Conservation (phyloP, 2,329 filamentous ascomycete genomes). For the Ophiocordyceps camponoti-rufipedis region DNA sequence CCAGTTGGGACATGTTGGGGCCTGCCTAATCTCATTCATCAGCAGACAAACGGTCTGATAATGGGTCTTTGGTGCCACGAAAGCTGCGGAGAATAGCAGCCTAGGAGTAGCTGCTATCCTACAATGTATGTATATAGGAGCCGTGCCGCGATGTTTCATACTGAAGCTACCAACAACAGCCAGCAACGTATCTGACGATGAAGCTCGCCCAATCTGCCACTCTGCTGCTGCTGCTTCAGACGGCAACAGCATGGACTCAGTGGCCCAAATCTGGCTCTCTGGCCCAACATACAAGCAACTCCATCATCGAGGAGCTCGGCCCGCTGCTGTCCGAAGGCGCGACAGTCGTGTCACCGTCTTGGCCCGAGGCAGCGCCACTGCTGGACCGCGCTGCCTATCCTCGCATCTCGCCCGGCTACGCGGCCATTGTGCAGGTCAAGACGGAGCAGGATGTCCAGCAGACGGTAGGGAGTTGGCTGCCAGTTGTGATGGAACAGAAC, state of each 20-base stretch:
- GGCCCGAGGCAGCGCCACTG: not conserved
- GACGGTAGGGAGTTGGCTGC: not conserved
- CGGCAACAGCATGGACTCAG: not conserved
- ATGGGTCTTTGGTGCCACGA: too few species aligned
- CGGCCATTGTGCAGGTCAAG: not conserved
- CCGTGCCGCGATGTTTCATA: too few species aligned
- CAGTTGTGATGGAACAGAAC: not conserved
- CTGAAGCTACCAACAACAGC: too few species aligned
- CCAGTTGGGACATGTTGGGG: too few species aligned
- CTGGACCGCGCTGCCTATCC: not conserved
- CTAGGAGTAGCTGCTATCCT: too few species aligned
- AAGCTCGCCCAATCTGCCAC: not conserved
- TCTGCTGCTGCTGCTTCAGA: not conserved
- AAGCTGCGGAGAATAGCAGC: too few species aligned
- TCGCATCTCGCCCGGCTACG: not conserved
- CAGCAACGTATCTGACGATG: not conserved
- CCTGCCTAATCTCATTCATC: too few species aligned
- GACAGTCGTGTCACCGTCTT: not conserved
- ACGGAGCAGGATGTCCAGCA: constrained; percentile 1
- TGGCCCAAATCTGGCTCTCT: not conserved
- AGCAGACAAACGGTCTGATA: too few species aligned
- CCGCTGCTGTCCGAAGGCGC: not conserved
- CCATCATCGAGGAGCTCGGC: not conserved
- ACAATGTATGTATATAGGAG: too few species aligned
- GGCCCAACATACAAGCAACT: not conserved